Evolutionary conservation across 257 asterid species (phyloP).

Genomic region (Nicotiana knightiana): DNA sequence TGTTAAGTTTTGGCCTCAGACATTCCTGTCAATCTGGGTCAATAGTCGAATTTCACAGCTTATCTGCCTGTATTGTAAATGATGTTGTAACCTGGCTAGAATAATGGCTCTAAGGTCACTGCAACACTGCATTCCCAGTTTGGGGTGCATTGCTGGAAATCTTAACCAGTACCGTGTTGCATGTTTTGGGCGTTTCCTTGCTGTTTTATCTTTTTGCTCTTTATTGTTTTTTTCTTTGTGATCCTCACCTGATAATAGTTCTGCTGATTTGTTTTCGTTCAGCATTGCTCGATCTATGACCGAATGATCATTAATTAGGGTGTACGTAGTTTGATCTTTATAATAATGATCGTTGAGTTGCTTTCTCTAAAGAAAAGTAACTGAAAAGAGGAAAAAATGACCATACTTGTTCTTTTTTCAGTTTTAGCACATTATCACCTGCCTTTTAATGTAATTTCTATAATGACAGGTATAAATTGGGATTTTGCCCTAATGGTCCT

Average conservation of each 20-base stretch:
- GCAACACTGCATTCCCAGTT: too few species aligned
- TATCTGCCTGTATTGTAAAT: too few species aligned
- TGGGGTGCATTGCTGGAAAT: too few species aligned
- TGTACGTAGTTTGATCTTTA: neutral
- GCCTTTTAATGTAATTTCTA: neutral
- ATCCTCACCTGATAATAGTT: neutral
- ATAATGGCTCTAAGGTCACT: too few species aligned
- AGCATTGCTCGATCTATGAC: neutral
- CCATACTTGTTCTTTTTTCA: neutral
- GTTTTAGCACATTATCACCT: neutral
- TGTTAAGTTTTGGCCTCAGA: too few species aligned
- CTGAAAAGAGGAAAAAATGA: neutral
- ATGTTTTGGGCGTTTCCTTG: too few species aligned
- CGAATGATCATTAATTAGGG: neutral
- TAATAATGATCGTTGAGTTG: neutral
- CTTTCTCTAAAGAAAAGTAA: neutral
- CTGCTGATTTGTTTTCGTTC: neutral
- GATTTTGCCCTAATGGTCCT: conserved; percentile 97
- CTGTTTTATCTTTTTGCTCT: too few species aligned
- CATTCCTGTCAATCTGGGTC: too few species aligned
- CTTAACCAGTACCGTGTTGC: too few species aligned
- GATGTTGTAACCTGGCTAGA: too few species aligned
- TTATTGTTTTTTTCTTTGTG: neutral
- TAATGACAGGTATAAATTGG: conserved; percentile 79
- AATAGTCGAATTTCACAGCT: too few species aligned